These are phyloP conservation scores for Poa pratensis DNA, from an alignment of 176 grass and related monocot species.

Conservation along the genomic window DNA sequence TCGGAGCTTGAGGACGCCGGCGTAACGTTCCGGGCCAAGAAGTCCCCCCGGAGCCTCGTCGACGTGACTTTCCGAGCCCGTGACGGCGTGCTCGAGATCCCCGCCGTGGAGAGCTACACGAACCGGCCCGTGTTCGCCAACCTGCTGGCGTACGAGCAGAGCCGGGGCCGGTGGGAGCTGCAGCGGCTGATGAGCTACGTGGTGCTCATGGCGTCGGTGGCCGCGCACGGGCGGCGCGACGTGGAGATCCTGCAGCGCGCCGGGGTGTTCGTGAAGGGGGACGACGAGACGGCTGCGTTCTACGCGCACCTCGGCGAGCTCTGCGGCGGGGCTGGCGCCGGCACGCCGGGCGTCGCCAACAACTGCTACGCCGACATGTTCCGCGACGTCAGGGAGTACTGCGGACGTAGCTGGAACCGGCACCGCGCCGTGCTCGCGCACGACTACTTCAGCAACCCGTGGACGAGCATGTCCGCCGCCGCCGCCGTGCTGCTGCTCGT, in stretches of 20 bases:
- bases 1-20: slow-evolving; percentile 49
- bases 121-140: slow-evolving; percentile 46
- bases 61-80: slow-evolving; percentile 41
- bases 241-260: slow-evolving; percentile 42
- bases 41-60: slow-evolving; percentile 45
- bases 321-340: slow-evolving; percentile 27
- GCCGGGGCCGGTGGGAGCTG: slow-evolving; percentile 51
- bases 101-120: slow-evolving; percentile 51
- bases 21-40: slow-evolving; percentile 40
- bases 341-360: slow-evolving; percentile 32
- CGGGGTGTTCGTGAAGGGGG: slow-evolving; percentile 37
- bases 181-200: slow-evolving; percentile 54
- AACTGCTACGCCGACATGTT: slow-evolving; percentile 48
- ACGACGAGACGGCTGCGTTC: slow-evolving; percentile 42
- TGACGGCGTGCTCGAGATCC: slow-evolving; percentile 45
- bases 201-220: slow-evolving; percentile 49
- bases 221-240: slow-evolving; percentile 33
- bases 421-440: slow-evolving; percentile 55
- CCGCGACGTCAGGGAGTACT: slow-evolving; percentile 30
- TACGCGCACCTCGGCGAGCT: slow-evolving; percentile 53
- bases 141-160: slow-evolving; percentile 60
- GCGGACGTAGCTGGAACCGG: slow-evolving; percentile 49
- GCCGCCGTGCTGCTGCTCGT: slow-evolving; percentile 54
- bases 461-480: slow-evolving; percentile 63
- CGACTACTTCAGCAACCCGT: slow-evolving; percentile 63